phyloP scores from a whole-genome alignment of 169 alveolate species.

The Eimeria acervulina region DNA sequence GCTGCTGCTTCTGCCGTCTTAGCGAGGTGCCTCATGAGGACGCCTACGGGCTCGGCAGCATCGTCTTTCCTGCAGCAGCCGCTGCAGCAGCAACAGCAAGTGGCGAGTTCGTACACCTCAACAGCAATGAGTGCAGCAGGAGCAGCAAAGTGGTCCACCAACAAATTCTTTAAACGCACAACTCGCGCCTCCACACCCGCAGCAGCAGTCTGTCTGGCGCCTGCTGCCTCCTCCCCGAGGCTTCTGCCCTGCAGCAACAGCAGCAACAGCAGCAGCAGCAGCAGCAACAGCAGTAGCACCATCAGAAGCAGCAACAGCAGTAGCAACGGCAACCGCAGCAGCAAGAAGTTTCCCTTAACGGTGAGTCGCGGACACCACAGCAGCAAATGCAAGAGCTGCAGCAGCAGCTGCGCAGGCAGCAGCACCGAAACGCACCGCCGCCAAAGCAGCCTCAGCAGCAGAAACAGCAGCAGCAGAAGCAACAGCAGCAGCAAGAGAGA shows the following conservation, averaged over 20 bases:
- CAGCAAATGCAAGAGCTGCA: not conserved
- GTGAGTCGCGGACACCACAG: not conserved
- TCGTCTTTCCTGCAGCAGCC: not conserved
- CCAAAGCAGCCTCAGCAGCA: not conserved
- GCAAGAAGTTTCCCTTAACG: not conserved
- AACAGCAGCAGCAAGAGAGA: not conserved
- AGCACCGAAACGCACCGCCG: not conserved
- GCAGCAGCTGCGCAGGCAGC: not conserved
- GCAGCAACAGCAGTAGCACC: slow-evolving; percentile 34
- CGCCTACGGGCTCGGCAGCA: not conserved
- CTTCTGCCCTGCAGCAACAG: slow-evolving; percentile 33
- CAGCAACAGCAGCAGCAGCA: slow-evolving; percentile 10
- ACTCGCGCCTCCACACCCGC: slow-evolving; percentile 43
- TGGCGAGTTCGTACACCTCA: slow-evolving; percentile 64
- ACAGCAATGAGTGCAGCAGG: slow-evolving; percentile 75
- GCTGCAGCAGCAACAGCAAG: slow-evolving; percentile 48
- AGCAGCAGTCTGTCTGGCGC: not conserved
- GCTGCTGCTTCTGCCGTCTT: not conserved
- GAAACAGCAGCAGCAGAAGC: not conserved
- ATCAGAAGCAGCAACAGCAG: not conserved
- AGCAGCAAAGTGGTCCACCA: slow-evolving; percentile 70
- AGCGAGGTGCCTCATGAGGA: slow-evolving; percentile 7
- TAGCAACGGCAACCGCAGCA: not conserved
- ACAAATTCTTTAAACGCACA: slow-evolving; percentile 65
- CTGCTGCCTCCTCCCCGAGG: not conserved